phyloP scores from a whole-genome alignment of 2,329 filamentous ascomycete species.

The Colletotrichum liaoningense region DNA sequence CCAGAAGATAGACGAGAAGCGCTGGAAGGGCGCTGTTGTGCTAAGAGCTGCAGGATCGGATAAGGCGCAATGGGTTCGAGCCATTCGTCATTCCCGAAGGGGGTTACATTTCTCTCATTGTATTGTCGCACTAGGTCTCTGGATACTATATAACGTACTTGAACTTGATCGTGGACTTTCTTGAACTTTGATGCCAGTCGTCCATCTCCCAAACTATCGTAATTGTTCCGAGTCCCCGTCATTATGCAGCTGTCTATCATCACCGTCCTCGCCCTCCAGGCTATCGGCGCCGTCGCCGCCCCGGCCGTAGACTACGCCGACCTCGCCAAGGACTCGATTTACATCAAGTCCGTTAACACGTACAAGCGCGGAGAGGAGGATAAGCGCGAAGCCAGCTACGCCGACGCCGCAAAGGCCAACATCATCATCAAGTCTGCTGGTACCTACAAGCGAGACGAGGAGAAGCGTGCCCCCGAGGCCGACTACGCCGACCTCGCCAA shows the following conservation, averaged over 20 bases:
- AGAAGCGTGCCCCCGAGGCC: not conserved
- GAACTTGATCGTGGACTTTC: not conserved
- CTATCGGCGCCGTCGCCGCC: constrained; percentile 21
- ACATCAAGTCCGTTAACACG: constrained; percentile 6
- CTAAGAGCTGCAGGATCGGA: not conserved
- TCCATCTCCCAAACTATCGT: not conserved
- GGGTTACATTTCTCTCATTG: not conserved
- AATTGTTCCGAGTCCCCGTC: not conserved
- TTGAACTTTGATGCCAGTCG: not conserved
- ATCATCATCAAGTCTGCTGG: constrained; percentile 17
- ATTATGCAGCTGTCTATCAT: constrained; percentile 20
- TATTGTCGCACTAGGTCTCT: too few species aligned
- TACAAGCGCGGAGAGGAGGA: not conserved
- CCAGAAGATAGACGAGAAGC: not conserved
- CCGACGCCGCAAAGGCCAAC: not conserved
- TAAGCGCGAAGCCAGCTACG: not conserved
- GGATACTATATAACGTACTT: not conserved
- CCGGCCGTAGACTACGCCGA: constrained; percentile 12
- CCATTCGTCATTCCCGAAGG: not conserved
- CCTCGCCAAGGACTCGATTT: not conserved
- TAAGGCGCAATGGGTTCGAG: not conserved
- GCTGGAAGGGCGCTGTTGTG: not conserved
- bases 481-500: constrained; percentile 9
- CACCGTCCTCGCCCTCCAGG: constrained; percentile 19
- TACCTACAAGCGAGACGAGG: constrained; percentile 10